Evolutionary conservation across 169 alveolate genomes (phyloP).

Genomic region (Eimeria necatrix): DNA sequence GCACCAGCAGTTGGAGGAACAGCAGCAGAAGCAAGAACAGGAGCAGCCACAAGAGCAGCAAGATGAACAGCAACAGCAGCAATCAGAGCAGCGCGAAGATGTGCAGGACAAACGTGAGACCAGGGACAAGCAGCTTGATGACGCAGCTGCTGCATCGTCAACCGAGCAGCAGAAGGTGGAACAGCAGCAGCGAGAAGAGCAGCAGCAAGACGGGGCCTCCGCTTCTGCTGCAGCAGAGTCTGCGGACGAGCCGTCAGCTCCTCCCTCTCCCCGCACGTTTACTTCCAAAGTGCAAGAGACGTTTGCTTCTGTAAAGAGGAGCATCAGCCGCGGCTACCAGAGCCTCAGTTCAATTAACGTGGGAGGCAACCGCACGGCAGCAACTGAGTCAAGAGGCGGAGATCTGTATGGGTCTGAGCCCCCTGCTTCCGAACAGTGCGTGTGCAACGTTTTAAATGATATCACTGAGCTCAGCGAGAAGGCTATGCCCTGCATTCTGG

Average conservation of each 20-base stretch:
- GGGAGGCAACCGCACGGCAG: neutral
- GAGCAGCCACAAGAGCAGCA: neutral
- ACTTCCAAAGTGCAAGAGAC: neutral
- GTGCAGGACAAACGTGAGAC: neutral
- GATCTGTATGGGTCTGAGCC: neutral
- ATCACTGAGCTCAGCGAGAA: constrained; percentile 22
- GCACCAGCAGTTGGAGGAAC: neutral
- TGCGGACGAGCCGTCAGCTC: neutral
- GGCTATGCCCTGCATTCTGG: constrained; percentile 25
- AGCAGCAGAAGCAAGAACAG: neutral
- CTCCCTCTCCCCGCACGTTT: neutral
- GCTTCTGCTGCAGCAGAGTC: neutral
- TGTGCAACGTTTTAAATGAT: constrained; percentile 5
- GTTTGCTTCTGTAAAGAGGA: neutral
- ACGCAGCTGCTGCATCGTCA: neutral
- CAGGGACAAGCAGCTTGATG: no score
- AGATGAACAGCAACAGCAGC: neutral
- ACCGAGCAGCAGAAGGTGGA: neutral
- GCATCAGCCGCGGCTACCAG: neutral
- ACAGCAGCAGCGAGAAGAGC: neutral
- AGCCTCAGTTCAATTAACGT: neutral
- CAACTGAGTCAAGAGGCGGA: no score
- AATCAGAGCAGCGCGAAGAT: neutral
- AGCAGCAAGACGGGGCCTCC: neutral
- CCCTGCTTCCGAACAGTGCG: constrained; percentile 5